These are phyloP conservation scores for Aureobasidium sp. DNA, from an alignment of 2,329 filamentous ascomycete genomes.

Conservation along the genomic window DNA sequence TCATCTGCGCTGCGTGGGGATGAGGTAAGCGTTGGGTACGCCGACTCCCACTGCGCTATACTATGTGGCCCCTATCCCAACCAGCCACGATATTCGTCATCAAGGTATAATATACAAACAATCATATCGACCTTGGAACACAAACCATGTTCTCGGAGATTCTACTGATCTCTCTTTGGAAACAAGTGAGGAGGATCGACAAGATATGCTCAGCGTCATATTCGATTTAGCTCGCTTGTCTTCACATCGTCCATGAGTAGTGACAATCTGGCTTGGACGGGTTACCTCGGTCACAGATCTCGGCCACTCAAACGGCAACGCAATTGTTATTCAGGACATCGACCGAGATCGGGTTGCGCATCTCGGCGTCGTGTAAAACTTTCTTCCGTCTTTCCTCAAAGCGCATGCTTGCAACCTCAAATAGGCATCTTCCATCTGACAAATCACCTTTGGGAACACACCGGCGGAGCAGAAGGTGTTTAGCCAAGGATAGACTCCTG, in stretches of 20 bases:
- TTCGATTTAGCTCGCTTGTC: not conserved
- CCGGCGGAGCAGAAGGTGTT: not conserved
- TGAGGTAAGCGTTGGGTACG: not conserved
- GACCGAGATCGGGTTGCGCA: not conserved
- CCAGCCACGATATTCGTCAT: not conserved
- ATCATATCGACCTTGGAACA: not conserved
- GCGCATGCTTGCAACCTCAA: not conserved
- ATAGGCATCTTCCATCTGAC: not conserved
- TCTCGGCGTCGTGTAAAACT: not conserved
- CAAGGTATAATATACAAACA: not conserved
- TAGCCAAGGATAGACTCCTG: not conserved
- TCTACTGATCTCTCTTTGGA: not conserved
- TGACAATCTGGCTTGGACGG: conserved; percentile 16
- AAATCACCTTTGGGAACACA: not conserved
- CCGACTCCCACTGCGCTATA: not conserved
- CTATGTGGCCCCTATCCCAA: not conserved
- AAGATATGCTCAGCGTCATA: not conserved
- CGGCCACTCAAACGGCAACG: not conserved
- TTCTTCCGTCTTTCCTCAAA: not conserved
- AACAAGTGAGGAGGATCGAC: not conserved
- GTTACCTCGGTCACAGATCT: not conserved
- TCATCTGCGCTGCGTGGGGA: not conserved
- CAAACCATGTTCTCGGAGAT: not conserved
- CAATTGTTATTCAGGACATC: not conserved
- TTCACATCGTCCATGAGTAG: not conserved